Evolutionary conservation across 495 filamentous ascomycete species (phyloP).

Genomic region (Chaetomium fimeti): DNA sequence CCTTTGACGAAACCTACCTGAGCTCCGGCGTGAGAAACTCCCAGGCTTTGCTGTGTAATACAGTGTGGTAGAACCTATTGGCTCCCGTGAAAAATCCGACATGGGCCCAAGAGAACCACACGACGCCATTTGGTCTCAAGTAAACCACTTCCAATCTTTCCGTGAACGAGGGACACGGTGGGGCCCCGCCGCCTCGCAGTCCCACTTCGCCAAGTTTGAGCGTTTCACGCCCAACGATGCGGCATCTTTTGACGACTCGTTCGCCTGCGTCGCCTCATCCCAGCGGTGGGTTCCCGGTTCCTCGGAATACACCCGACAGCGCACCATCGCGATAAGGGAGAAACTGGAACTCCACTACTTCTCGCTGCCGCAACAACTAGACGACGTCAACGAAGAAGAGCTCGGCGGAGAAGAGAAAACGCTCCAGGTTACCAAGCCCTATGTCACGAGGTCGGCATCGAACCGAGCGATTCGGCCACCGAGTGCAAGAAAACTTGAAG

Average conservation of each 20-base stretch:
- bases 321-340: slow-evolving; percentile 35
- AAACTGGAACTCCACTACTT: no score
- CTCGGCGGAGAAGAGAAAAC: neutral
- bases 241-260: slow-evolving; percentile 39
- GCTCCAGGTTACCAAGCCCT: slow-evolving; percentile 32
- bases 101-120: no score
- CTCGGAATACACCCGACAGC: slow-evolving; percentile 32
- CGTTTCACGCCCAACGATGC: slow-evolving; percentile 34
- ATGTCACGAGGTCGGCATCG: slow-evolving; percentile 37
- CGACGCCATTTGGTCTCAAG: slow-evolving; percentile 3
- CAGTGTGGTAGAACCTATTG: no score
- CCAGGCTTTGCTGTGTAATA: no score
- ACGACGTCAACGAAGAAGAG: slow-evolving; percentile 16
- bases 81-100: no score
- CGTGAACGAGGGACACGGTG: neutral
- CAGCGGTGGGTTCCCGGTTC: slow-evolving; percentile 36
- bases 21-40: no score
- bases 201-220: slow-evolving; percentile 37
- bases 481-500: slow-evolving; percentile 37
- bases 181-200: slow-evolving; percentile 34
- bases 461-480: slow-evolving; percentile 29
- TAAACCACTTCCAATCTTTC: slow-evolving; percentile 4
- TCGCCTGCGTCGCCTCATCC: slow-evolving; percentile 38
- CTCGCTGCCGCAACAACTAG: slow-evolving; percentile 21
- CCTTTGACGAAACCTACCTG: no score